These are phyloP conservation scores for Hapsidospora chrysogenum DNA, from an alignment of 495 filamentous ascomycete species.

Conservation along the genomic window DNA sequence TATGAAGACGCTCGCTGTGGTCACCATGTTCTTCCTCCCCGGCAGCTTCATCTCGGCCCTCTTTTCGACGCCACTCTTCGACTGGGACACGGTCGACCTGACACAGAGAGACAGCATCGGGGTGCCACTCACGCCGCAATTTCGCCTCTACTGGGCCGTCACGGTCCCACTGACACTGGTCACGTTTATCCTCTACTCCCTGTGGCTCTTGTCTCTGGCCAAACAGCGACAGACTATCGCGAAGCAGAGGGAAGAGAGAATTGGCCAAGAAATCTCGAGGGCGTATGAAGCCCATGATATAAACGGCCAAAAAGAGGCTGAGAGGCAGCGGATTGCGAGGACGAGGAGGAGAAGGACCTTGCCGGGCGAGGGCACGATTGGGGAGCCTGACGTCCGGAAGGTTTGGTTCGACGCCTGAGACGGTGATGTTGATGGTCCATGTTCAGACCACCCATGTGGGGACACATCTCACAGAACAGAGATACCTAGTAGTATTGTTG, in stretches of 20 bases:
- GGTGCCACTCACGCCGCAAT: constrained; percentile 10
- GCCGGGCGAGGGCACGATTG: too few relatives aligned
- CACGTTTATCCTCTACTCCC: constrained; percentile 10
- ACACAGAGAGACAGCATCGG: constrained; percentile 1
- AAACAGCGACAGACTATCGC: constrained; percentile 6
- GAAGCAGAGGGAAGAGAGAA: not conserved
- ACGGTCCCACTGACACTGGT: constrained; percentile 10
- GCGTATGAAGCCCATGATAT: too few relatives aligned
- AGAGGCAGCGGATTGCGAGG: too few relatives aligned
- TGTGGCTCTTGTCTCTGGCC: constrained; percentile 11
- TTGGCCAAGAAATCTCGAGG: too few relatives aligned
- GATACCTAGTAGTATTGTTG: too few relatives aligned
- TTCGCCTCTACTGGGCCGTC: constrained; percentile 14
- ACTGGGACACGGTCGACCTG: constrained; percentile 6
- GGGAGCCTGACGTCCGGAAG: too few relatives aligned
- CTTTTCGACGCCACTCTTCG: constrained; percentile 12
- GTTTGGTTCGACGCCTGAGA: too few relatives aligned
- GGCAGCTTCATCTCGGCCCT: constrained; percentile 29
- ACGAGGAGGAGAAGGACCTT: too few relatives aligned
- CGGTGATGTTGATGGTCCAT: too few relatives aligned
- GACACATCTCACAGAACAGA: too few relatives aligned
- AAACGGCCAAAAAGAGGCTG: too few relatives aligned
- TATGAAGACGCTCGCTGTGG: constrained; percentile 35
- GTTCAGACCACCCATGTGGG: too few relatives aligned
- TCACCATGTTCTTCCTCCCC: constrained; percentile 38